phyloP scores from a whole-genome alignment of 1,139 yeast genomes.

The Wickerhamomyces sp. region DNA sequence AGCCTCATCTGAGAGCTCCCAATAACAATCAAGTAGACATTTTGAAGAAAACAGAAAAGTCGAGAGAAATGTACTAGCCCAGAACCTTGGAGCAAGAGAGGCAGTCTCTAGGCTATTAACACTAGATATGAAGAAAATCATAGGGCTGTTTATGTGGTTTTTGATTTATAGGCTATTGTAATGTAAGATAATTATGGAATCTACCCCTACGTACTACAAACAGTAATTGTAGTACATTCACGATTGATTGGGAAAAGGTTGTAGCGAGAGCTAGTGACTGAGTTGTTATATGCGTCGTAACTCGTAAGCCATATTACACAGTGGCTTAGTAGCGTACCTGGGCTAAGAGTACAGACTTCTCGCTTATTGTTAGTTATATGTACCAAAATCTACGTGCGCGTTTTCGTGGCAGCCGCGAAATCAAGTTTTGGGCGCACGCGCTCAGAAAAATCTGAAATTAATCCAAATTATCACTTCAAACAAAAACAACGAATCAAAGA shows the following conservation, averaged over 20 bases:
- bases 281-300: too few relatives aligned
- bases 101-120: background rate
- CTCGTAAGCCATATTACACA: too few relatives aligned
- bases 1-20: background rate
- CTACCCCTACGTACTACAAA: too few relatives aligned
- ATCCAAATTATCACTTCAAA: conserved; percentile 1
- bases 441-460: background rate
- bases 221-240: too few relatives aligned
- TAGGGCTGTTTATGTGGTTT: conserved; percentile 19
- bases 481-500: background rate
- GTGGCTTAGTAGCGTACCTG: too few relatives aligned
- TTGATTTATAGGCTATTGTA: conserved; percentile 13
- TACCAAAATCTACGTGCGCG: too few relatives aligned
- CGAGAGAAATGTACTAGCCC: background rate
- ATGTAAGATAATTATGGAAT: background rate
- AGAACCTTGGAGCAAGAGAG: background rate
- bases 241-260: too few relatives aligned
- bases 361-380: too few relatives aligned
- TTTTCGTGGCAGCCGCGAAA: background rate
- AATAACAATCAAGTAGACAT: background rate
- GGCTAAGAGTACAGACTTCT: too few relatives aligned
- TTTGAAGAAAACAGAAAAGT: background rate
- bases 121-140: conserved; percentile 14
- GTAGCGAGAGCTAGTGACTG: too few relatives aligned
- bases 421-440: background rate